Evolutionary conservation across 2,329 filamentous ascomycete species (phyloP).

Genomic region (Nigrospora oryzae): DNA sequence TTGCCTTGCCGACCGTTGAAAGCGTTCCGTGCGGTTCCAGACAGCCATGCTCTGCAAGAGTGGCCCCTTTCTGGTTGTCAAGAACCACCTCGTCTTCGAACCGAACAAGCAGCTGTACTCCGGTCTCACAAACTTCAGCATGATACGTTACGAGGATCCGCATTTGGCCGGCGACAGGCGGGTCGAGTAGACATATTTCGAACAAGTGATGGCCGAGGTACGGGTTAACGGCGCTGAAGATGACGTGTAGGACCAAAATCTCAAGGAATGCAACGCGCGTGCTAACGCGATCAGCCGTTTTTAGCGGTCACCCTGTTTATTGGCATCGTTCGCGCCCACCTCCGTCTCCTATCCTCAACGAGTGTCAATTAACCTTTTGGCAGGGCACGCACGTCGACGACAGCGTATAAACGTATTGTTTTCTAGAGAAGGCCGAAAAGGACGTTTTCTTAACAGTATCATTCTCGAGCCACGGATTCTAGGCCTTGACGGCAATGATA

Average conservation of each 20-base stretch:
- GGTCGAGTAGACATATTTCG: too few relatives aligned
- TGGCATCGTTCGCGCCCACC: constrained; percentile 16
- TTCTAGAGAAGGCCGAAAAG: constrained; percentile 5
- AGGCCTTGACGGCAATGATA: constrained; percentile 5
- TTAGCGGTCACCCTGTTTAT: constrained; percentile 14
- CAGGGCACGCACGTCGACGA: constrained; percentile 6
- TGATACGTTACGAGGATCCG: too few relatives aligned
- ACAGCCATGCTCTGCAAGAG: too few relatives aligned
- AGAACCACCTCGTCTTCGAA: too few relatives aligned
- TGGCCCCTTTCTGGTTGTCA: too few relatives aligned
- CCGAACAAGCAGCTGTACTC: too few relatives aligned
- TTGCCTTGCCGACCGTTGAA: too few relatives aligned
- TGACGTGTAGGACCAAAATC: constrained; percentile 25
- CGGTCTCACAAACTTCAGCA: too few relatives aligned
- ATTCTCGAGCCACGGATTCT: constrained; percentile 8
- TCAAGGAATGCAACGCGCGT: constrained; percentile 24
- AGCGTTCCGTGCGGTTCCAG: too few relatives aligned
- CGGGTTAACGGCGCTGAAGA: constrained; percentile 27
- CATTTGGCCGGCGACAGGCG: too few relatives aligned
- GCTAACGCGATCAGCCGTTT: constrained; percentile 18
- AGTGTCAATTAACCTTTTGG: constrained; percentile 6
- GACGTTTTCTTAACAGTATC: constrained; percentile 8
- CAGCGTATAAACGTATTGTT: constrained; percentile 4
- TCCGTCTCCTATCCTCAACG: constrained; percentile 11
- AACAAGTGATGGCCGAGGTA: too few relatives aligned